Conservation (phyloP, 768 basidiomycete genomes). For the Boletus tomentosulus region DNA sequence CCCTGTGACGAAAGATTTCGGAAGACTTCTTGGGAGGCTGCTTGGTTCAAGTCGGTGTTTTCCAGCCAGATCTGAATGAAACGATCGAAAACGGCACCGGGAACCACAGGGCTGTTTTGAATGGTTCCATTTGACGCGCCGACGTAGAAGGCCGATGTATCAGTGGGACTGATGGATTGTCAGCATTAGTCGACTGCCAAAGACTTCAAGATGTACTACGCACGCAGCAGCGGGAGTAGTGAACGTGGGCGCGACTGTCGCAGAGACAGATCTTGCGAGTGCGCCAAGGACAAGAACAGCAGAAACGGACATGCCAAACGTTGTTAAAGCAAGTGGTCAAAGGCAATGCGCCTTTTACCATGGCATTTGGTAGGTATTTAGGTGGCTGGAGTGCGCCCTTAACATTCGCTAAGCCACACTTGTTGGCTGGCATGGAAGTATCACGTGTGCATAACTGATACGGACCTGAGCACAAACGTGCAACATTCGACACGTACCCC, state of each 20-base stretch:
- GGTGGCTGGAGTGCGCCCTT: not conserved
- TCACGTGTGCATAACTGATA: too few species aligned
- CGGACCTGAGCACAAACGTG: not conserved
- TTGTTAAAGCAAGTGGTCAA: not conserved
- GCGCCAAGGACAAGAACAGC: constrained; percentile 13
- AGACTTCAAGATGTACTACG: constrained; percentile 3
- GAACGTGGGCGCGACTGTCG: constrained; percentile 18
- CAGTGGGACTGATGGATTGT: constrained; percentile 14
- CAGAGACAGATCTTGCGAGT: constrained; percentile 12
- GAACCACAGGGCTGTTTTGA: constrained; percentile 32
- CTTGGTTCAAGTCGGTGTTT: constrained; percentile 47
- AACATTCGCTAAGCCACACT: not conserved
- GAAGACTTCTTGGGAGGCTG: constrained; percentile 26
- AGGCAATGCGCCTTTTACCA: not conserved
- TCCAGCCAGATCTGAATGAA: constrained; percentile 55
- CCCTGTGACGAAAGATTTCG: constrained; percentile 44
- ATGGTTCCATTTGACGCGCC: constrained; percentile 42
- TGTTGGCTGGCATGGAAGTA: not conserved
- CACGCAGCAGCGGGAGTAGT: constrained; percentile 22
- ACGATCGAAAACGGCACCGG: constrained; percentile 40
- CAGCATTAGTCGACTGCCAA: constrained; percentile 1
- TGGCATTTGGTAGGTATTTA: constrained; percentile 4
- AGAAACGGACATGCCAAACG: constrained; percentile 5
- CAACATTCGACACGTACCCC: not conserved
- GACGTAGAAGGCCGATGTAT: constrained; percentile 35